Base-by-base conservation (phyloP, 257 asterid species). In the Coffea canephora region DNA sequence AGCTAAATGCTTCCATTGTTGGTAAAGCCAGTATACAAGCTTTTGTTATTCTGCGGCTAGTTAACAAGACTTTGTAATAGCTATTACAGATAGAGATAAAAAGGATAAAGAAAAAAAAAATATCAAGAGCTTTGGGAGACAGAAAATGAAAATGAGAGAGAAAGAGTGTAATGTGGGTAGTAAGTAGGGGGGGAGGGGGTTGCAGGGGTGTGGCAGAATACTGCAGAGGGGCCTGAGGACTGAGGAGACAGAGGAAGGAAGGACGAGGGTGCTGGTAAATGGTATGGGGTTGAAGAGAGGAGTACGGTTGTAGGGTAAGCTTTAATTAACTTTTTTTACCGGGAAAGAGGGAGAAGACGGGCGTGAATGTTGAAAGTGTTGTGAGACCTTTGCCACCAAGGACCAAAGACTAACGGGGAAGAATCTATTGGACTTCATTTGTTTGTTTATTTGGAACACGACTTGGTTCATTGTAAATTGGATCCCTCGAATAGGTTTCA, bases 1-100 rank as follows among this genome's bases (percentile, higher is more conserved):
- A 77, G 82, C 87, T 84, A 75, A 87, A 87, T 75, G 90, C 83
- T 49, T 84, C 88, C 90, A 87, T 87, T 7, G 88, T 82, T 61
- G 90, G 85, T 72, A 87, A 65, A 87, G 90, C 90, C 88, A 87
- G 87, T 57, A 55, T 79, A 73, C 43, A 69, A 65, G 21, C 25
- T 45, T 45, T 54, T 68, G 41, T 23, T 61, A 31, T 1, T 39
- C 43, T 39, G 27, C 8, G 67, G 14, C 4, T 23, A 7, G 6
- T 10, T 0, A 21, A 9, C 19, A 14, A 2, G 3, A 13, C 23
- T 9, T 69, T 23, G 67, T 23, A 19, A 36, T 59, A 69, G n/a
- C 13, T 11, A 16, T 19, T 57, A 54, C 36, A 77, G 23, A 69
- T 27, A 12, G 23, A 62, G 19, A 41, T 13, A 31, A 71, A 77